These are phyloP conservation scores for Ganoderma leucocontextum DNA, from an alignment of 1,284 basidiomycete species.

Conservation along the genomic window DNA sequence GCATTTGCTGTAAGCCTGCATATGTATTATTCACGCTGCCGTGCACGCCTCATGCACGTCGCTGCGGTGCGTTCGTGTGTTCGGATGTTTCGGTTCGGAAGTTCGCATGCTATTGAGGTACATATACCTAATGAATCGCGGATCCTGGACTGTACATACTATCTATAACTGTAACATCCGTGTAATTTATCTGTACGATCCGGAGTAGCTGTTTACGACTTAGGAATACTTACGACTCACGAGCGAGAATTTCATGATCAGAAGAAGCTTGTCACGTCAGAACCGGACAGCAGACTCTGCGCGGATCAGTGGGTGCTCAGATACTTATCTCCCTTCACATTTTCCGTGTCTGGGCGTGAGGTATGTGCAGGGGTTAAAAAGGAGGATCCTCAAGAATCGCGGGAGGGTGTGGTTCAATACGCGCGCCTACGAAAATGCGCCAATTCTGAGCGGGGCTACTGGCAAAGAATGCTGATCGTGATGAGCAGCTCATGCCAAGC, in stretches of 20 bases:
- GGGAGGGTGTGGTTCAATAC: neutral
- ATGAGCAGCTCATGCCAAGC: too few relatives aligned
- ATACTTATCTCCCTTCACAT: neutral
- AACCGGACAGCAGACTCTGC: neutral
- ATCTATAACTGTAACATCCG: constrained; percentile 23
- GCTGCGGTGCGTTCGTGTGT: neutral
- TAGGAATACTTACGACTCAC: neutral
- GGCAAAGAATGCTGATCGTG: too few relatives aligned
- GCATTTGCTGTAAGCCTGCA: constrained; percentile 1
- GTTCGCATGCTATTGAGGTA: constrained; percentile 17
- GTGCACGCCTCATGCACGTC: constrained; percentile 1
- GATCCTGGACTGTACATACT: constrained; percentile 27
- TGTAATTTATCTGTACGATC: constrained; percentile 33
- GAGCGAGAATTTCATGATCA: neutral
- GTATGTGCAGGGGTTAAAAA: neutral
- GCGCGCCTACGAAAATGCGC: too few relatives aligned
- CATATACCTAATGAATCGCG: constrained; percentile 17
- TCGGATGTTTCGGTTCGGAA: constrained; percentile 10
- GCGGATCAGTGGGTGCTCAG: neutral
- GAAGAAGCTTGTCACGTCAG: neutral
- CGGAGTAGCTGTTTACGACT: neutral
- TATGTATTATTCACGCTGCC: neutral
- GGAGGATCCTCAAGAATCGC: neutral
- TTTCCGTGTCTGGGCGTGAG: neutral
- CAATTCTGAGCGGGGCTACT: too few relatives aligned